Conservation (phyloP, 805 yeast species). For the Zygoascus ofunaensis region DNA sequence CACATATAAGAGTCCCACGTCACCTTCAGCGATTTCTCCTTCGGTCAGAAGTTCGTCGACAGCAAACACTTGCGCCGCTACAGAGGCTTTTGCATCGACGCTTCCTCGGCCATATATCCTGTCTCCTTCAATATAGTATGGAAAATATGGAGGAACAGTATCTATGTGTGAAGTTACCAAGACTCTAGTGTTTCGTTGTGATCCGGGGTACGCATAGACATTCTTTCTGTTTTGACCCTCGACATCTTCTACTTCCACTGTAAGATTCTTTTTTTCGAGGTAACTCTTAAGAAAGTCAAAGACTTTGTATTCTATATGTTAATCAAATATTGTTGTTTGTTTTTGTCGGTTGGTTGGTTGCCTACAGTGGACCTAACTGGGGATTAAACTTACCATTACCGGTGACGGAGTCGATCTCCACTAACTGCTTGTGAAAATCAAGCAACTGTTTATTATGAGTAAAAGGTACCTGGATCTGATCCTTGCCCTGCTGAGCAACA, state of each 20-base stretch:
- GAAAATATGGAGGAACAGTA: slow-evolving; percentile 61
- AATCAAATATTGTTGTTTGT: not conserved
- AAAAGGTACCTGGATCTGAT: not conserved
- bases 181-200: slow-evolving; percentile 37
- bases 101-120: slow-evolving; percentile 58
- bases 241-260: slow-evolving; percentile 40
- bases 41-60: slow-evolving; percentile 37
- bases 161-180: slow-evolving; percentile 59
- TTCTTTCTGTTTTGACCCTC: slow-evolving; percentile 35
- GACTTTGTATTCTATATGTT: slow-evolving; percentile 23
- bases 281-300: slow-evolving; percentile 34
- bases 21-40: slow-evolving; percentile 45
- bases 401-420: not conserved
- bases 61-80: slow-evolving; percentile 53
- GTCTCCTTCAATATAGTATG: slow-evolving; percentile 39
- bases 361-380: no score
- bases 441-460: not conserved
- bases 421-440: not conserved
- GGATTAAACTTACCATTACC: not conserved
- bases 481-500: not conserved
- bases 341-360: not conserved
- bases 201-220: slow-evolving; percentile 48
- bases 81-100: slow-evolving; percentile 63
- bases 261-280: slow-evolving; percentile 37
- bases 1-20: slow-evolving; percentile 49